Evolutionary conservation across 371 early-diverging fungal species (phyloP), one percentile per base, ranked within the genome.

Genomic region (Amoeboaphelidium protococcarum): DNA sequence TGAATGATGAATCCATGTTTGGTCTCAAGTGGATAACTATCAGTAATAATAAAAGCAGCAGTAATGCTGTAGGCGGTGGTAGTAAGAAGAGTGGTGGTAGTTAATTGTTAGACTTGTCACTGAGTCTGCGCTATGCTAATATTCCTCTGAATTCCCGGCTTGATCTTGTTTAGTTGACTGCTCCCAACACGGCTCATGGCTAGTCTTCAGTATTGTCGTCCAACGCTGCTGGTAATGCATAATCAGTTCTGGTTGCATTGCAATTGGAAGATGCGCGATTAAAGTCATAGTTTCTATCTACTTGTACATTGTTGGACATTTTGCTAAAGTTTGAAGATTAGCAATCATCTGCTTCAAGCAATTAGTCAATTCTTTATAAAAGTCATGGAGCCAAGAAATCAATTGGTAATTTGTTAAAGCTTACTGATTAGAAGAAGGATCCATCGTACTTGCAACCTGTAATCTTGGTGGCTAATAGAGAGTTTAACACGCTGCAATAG

Each of bases 401-500:
- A 6, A 31, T 6, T 16, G 16, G 16, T 16, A 31, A 31, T 31
- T 6, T 16, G 16, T 31, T 16, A 31, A 31, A 31, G 37, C 37
- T 10, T 10, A 16, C 16, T 31, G 6, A 10, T 31, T 31, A 31
- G 37, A 31, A 31, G 6, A 16, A 31, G 6, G 37, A 16, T 16
- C 10, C 37, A 6, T 6, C 16, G 6, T 31, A 31, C 37, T 31
- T 31, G 6, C 37, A 31, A 16, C 37, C 37, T 31, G 37, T 31
- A 16, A 16, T 31, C 16, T 6, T 31, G 6, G 16, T 31, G 6
- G 16, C 16, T 6, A 16, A 6, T 16, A 31, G 16, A 16, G 37
- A 31, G 16, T 31, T 10, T 31, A 10, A 6, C 16, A 47, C 62
- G 0, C 46, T 61, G 23, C 53, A 55, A n/a, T 46, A 41, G 19